Evolutionary conservation across 2,329 filamentous ascomycete genomes (phyloP).

Genomic region (Mycosphaerella sp.): DNA sequence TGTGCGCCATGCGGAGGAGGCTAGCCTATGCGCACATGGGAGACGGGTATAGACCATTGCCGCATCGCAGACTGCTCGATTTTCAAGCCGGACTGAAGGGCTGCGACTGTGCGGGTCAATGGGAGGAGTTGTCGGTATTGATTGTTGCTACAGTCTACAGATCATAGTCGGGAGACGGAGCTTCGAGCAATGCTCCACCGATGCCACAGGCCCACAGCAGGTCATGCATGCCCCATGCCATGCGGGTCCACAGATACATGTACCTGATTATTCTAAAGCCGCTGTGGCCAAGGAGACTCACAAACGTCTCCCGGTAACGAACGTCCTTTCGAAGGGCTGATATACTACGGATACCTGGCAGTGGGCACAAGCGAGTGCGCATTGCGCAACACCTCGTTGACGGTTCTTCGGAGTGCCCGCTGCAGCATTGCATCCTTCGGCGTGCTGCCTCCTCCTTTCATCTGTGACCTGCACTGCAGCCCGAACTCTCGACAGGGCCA

Average conservation of each 20-base stretch:
- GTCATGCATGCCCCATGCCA: too few relatives aligned
- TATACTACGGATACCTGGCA: background rate
- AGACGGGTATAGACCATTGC: conserved; percentile 26
- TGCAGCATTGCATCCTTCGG: background rate
- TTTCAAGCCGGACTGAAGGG: background rate
- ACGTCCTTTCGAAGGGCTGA: too few relatives aligned
- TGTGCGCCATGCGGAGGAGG: conserved; percentile 1
- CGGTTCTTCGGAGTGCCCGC: too few relatives aligned
- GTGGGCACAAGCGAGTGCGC: background rate
- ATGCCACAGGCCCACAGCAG: too few relatives aligned
- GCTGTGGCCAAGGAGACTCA: too few relatives aligned
- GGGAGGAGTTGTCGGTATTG: background rate
- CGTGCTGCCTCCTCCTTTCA: background rate
- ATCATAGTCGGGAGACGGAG: background rate
- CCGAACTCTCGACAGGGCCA: background rate
- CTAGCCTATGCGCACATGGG: conserved; percentile 9
- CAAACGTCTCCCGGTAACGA: too few relatives aligned
- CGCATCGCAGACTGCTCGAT: conserved; percentile 17
- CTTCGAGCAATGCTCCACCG: too few relatives aligned
- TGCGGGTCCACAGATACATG: too few relatives aligned
- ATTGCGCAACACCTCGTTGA: background rate
- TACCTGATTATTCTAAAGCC: too few relatives aligned
- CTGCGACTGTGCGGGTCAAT: background rate
- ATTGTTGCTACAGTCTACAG: background rate
- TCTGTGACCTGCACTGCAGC: background rate